Conservation (phyloP, 129 eudicot genomes). For the Dittrichia graveolens region DNA sequence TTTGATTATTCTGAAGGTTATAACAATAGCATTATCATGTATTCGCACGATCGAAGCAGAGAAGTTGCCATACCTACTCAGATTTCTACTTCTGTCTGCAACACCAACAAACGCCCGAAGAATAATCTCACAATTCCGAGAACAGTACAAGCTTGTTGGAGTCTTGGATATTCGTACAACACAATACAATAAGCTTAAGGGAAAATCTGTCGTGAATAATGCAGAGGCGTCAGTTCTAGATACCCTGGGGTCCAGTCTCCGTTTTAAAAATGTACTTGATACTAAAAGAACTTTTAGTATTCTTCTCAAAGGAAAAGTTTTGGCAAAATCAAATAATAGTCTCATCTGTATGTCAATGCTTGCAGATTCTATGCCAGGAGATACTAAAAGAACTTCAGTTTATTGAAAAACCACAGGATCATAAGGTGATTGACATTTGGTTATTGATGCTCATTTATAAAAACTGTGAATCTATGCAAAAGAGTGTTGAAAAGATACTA, state of each 20-base stretch:
- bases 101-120: slow-evolving; percentile 59
- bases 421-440: slow-evolving; percentile 86
- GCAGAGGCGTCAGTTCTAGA: slow-evolving; percentile 69
- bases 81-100: slow-evolving; percentile 71
- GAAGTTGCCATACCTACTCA: slow-evolving; percentile 71
- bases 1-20: slow-evolving; percentile 55
- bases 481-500: slow-evolving; percentile 64
- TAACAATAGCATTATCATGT: slow-evolving; percentile 70
- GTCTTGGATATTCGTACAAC: slow-evolving; percentile 43
- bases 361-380: slow-evolving; percentile 76
- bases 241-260: slow-evolving; percentile 75
- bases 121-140: slow-evolving; percentile 73
- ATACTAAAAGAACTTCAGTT: slow-evolving; percentile 69
- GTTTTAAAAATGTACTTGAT: slow-evolving; percentile 63
- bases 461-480: slow-evolving; percentile 73
- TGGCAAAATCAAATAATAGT: slow-evolving; percentile 5
- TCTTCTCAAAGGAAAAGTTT: slow-evolving; percentile 1
- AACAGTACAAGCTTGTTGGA: slow-evolving; percentile 68
- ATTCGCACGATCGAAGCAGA: slow-evolving; percentile 73
- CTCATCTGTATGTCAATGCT: slow-evolving; percentile 18
- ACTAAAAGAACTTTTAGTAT: slow-evolving; percentile 9
- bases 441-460: slow-evolving; percentile 65
- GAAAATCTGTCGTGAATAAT: slow-evolving; percentile 56
- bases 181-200: slow-evolving; percentile 59
- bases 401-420: slow-evolving; percentile 64